Base-by-base conservation (phyloP, 768 basidiomycete species). In the Kwoniella sp. region DNA sequence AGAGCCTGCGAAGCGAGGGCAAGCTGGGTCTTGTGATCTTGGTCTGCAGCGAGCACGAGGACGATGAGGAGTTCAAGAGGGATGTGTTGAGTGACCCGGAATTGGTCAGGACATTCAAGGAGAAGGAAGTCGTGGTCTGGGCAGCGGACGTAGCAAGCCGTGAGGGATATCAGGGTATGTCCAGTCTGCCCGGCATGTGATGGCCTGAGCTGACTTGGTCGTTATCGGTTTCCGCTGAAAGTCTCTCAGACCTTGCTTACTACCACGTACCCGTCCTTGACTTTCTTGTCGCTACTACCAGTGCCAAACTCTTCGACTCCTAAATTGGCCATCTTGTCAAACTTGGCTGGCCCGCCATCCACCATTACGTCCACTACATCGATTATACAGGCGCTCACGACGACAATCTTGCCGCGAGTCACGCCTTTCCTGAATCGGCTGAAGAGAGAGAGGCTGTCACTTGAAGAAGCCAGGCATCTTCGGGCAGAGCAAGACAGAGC, bases 181-280 rank as follows among this genome's bases (percentile, higher is more conserved):
- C 22, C 5, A 17, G 20, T 45, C 25, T 15, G 26, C 0, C 0
- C 40, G 22, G 17, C 11, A 6, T 19, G 40, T 8, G 10, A 15
- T 15, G 20, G 20, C 20, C 25, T 10, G 20, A n/a, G 41, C 41
- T 27, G 28, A 44, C 43, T 28, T 23, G 26, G 19, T 20, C 12
- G 23, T 20, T 27, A 36, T 33, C 57, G 14, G 86, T 77, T 25
- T 77, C 83, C 11, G 81, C 20, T 44, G 22, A 15, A 56, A 76
- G 77, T 73, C 42, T 67, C 70, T 9, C 69, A 71, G 37, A 66
- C 76, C 19, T 77, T 96, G 0, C 84, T 88, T 66, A 85, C 85
- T 2, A 90, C 91, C 1, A 89, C 91, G 0, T 95, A 87, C 65
- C 95, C 93, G 0, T 92, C 92, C 56, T 79, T 99, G 41, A 88